phyloP scores from a whole-genome alignment of 192 early-diverging fungal genomes.

The Podila horticola region DNA sequence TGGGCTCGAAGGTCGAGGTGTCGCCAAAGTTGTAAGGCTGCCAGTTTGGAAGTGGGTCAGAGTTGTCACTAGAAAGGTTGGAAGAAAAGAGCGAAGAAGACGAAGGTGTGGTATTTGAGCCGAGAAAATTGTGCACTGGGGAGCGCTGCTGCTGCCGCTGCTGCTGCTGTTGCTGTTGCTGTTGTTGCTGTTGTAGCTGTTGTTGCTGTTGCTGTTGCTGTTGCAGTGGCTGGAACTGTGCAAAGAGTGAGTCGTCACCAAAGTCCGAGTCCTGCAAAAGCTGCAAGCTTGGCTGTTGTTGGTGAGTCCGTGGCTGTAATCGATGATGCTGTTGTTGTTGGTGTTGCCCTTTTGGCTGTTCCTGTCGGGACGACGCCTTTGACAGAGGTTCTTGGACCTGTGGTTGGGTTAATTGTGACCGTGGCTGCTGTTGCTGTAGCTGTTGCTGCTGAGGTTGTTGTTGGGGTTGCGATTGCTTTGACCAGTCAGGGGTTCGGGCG shows the following conservation, averaged over 20 bases:
- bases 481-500: not conserved
- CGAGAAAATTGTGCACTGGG: too few relatives aligned
- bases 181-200: not conserved
- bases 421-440: slow-evolving; percentile 3
- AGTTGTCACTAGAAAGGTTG: too few relatives aligned
- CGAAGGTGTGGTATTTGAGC: too few relatives aligned
- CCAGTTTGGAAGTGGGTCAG: too few relatives aligned
- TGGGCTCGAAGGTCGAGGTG: too few relatives aligned
- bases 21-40: too few relatives aligned
- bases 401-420: not conserved
- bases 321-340: slow-evolving; percentile 4
- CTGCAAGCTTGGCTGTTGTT: not conserved
- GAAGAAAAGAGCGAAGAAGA: too few relatives aligned
- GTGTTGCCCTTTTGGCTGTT: slow-evolving; percentile 4
- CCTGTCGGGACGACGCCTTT: not conserved
- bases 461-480: slow-evolving; percentile 11
- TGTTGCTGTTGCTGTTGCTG: not conserved
- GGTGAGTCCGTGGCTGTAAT: not conserved
- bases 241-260: not conserved
- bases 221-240: not conserved
- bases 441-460: slow-evolving; percentile 17
- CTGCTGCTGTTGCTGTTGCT: not conserved
- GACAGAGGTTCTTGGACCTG: too few relatives aligned
- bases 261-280: not conserved
- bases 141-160: not conserved